Evolutionary conservation across 2,329 filamentous ascomycete genomes (phyloP).

Genomic region (Cryphonectria nitschkei): DNA sequence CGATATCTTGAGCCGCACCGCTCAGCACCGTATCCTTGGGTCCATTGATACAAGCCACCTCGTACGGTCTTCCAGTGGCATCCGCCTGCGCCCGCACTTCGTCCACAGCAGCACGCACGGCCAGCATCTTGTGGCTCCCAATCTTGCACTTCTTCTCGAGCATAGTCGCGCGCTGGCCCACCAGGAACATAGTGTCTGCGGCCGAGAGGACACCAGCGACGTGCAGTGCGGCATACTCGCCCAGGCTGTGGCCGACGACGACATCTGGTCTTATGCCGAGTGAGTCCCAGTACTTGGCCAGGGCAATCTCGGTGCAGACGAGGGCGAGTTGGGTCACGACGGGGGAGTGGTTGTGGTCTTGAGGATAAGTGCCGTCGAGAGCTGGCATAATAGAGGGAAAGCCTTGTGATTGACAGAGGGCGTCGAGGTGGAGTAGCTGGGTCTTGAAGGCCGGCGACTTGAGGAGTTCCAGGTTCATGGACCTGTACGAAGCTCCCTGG

Average conservation of each 20-base stretch:
- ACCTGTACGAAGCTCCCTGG: slow-evolving; percentile 44
- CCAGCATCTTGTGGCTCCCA: slow-evolving; percentile 41
- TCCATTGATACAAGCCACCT: slow-evolving; percentile 66
- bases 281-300: slow-evolving; percentile 45
- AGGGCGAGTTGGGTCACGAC: slow-evolving; percentile 44
- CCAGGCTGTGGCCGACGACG: slow-evolving; percentile 62
- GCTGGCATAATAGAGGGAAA: slow-evolving; percentile 46
- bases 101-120: slow-evolving; percentile 35
- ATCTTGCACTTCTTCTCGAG: slow-evolving; percentile 57
- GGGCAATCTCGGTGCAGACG: slow-evolving; percentile 45
- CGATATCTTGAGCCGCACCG: slow-evolving; percentile 52
- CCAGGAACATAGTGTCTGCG: slow-evolving; percentile 63
- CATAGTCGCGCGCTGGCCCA: slow-evolving; percentile 61
- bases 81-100: slow-evolving; percentile 32
- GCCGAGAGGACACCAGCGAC: slow-evolving; percentile 67
- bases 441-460: slow-evolving; percentile 38
- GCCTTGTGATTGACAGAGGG: slow-evolving; percentile 36
- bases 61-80: slow-evolving; percentile 37
- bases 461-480: slow-evolving; percentile 42
- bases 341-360: slow-evolving; percentile 30
- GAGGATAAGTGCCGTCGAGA: slow-evolving; percentile 43
- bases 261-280: slow-evolving; percentile 49
- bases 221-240: slow-evolving; percentile 70
- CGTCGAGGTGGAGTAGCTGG: slow-evolving; percentile 40
- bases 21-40: slow-evolving; percentile 65